Base-by-base conservation (phyloP, 2,329 filamentous ascomycete species). In the Aspergillus oerlinghausenensis region DNA sequence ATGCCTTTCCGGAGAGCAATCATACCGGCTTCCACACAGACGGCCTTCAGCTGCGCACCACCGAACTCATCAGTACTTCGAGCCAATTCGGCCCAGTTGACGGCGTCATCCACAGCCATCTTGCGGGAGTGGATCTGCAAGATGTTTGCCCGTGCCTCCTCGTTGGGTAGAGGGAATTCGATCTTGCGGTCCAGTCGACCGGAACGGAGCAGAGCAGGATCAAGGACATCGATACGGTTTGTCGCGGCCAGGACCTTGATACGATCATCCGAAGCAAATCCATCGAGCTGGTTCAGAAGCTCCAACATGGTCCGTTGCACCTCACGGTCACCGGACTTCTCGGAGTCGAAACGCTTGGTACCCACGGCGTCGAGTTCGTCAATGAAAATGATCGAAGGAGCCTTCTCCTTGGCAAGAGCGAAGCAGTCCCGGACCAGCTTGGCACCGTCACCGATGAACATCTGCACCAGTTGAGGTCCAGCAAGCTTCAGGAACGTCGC, bases 271-370 rank as follows among this genome's bases (percentile, higher is more conserved):
- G 92, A 96, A 0, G 94, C 95, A 71, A 99, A 99, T 54, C 94
- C 94, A 71, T 99, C 94, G 1, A 99, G 86, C 80, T 99, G 94
- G 79, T 99, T 99, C 63, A 99, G 88, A 55, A 99, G 84, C 76
- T 99, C 94, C 79, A 99, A 81, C 95, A 99, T 99, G 56, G 94
- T 99, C 74, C 94, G 86, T 79, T 99, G 94, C 47, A 99, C 94
- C 79, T 99, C 94, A 75, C 94, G 85, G 75, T 99, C 94, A 78
- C 94, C 94, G 59, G 89, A 94, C 83, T 97, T 99, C 73, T 97
- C 92, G 65, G 90, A 96, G 75, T 99, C 94, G 80, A 99, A 99
- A 71, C 94, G 93, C 80, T 97, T 97, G 54, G 93, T 97, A 65
- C 94, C 94, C n/a, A 99, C 88, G 56, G 94, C 94, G 73, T 99